Conservation (phyloP, 2,329 filamentous ascomycete species). For the Lanzia echinophila region DNA sequence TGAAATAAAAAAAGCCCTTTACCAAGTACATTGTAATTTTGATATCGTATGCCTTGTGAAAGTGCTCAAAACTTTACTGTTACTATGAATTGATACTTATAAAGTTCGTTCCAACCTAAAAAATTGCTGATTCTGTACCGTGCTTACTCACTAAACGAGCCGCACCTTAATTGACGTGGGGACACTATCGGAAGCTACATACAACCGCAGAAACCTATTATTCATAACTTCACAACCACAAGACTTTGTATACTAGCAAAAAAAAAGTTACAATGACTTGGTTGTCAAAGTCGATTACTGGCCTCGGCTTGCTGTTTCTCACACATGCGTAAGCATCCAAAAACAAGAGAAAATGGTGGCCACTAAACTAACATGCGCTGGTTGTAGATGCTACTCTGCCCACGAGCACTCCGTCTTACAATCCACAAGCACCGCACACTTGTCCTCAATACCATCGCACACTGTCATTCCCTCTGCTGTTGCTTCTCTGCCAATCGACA, state of each 20-base stretch:
- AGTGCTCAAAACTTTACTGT: background rate
- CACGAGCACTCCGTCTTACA: constrained; percentile 81
- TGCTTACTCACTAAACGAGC: constrained; percentile 8
- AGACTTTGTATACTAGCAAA: background rate
- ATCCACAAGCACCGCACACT: constrained; percentile 46
- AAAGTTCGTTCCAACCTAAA: background rate
- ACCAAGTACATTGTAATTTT: constrained; percentile 3
- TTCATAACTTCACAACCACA: background rate
- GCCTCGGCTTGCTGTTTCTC: constrained; percentile 70
- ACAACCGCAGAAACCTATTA: background rate
- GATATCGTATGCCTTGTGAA: background rate
- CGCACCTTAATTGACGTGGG: constrained; percentile 1
- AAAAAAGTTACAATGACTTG: constrained; percentile 52
- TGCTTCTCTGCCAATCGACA: constrained; percentile 68
- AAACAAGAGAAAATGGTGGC: background rate
- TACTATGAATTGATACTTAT: background rate
- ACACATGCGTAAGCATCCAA: constrained; percentile 68
- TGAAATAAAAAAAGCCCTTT: constrained; percentile 21
- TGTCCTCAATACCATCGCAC: constrained; percentile 39
- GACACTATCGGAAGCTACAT: background rate
- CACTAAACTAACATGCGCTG: background rate
- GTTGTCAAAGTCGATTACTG: constrained; percentile 63
- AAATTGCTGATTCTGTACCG: constrained; percentile 1
- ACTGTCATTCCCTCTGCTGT: constrained; percentile 33
- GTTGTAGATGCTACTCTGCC: constrained; percentile 81